Evolutionary conservation across 805 yeast genomes (phyloP).

Genomic region (Tetrapisispora taiwanensis): DNA sequence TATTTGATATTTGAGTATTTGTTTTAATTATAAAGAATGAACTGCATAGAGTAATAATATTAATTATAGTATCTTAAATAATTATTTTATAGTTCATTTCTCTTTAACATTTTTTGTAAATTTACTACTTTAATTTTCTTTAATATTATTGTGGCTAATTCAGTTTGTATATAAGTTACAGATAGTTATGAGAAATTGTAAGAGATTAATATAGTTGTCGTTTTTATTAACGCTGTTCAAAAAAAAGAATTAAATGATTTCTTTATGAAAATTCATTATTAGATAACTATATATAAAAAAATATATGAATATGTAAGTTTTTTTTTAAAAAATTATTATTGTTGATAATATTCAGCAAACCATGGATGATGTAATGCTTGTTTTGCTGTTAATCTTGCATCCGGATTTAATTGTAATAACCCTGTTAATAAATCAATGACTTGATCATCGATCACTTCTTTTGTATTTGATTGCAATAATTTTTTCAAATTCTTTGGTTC

Average conservation of each 20-base stretch:
- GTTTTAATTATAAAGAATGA: no score
- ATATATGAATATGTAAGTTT: neutral
- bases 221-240: no score
- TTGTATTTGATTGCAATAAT: slow-evolving; percentile 23
- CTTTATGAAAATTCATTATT: neutral
- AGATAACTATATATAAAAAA: neutral
- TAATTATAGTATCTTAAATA: no score
- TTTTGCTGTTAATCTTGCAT: slow-evolving; percentile 40
- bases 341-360: slow-evolving; percentile 29
- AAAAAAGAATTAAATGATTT: neutral
- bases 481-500: slow-evolving; percentile 49
- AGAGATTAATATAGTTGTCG: no score
- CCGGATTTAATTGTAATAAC: slow-evolving; percentile 44
- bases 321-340: neutral
- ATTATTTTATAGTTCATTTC: no score
- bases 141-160: no score
- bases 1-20: no score
- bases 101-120: no score
- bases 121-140: no score
- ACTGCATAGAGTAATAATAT: no score
- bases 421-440: slow-evolving; percentile 26
- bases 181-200: no score
- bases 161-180: no score
- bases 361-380: slow-evolving; percentile 41
- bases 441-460: slow-evolving; percentile 20